Evolutionary conservation across 2,329 filamentous ascomycete genomes (phyloP), one percentile per base, ranked within the genome.

Genomic region (Trichoderma hamatum): DNA sequence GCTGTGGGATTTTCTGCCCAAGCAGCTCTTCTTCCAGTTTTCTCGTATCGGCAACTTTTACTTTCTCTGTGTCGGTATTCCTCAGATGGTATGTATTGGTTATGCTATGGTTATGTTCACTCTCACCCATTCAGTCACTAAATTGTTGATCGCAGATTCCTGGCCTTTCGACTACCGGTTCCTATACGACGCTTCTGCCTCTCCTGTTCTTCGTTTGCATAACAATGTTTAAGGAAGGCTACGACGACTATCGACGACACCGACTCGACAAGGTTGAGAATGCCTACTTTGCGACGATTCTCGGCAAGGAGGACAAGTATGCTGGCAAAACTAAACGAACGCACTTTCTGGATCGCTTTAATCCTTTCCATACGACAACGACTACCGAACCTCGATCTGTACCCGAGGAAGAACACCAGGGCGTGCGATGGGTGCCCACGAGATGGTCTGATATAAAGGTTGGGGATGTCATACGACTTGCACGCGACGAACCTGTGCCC

Each of bases 41-140:
- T 92, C 92, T 9, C 92, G 95, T 71, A 81, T 97, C 59, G 92
- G 92, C 73, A 97, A 97, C 79, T 96, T 96, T 75, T 88, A 96
- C 79, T 96, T 97, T 78, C 84, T 97, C 68, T 90, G 92, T 73
- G 89, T 97, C 72, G 92, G 92, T 54, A 89, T 96, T 70, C 85
- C 95, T 61, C 93, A 97, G 79, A 93, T 92, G 81, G 79, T 81
- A 72, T 49, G 58, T 43, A 11, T n/a, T n/a, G n/a, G n/a, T n/a
- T 19, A 28, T 16, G 32, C 6, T 61, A 28, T 39, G 3, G 26
- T 11, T 4, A 54, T 26, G 32, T 7, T 56, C 55, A 24, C 32
- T 21, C 6, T 67, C 13, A 19, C 11, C 26, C 21, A 28, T 28
- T 10, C 14, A 19, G n/a, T 11, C 9, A 21, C 55, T 32, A 61